phyloP scores from a whole-genome alignment of 306 rosid species.

The Clitoria ternatea region DNA sequence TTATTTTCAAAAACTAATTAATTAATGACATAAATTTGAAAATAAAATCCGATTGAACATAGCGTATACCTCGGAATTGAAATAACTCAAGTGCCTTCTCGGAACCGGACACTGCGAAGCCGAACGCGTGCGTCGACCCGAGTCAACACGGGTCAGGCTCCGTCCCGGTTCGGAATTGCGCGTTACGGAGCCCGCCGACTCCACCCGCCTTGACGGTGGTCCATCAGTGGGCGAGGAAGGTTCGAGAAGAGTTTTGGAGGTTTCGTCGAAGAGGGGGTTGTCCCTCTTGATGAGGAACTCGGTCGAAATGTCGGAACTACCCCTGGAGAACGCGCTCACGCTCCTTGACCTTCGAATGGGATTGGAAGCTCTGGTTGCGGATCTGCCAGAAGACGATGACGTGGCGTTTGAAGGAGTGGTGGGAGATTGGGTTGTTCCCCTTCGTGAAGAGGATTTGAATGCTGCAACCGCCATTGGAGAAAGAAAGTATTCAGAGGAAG shows the following conservation, averaged over 20 bases:
- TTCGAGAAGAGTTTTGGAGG: neutral
- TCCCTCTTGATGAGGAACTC: conserved; percentile 79
- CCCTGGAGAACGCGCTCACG: conserved; percentile 68
- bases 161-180: conserved; percentile 18
- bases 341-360: conserved; percentile 75
- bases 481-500: neutral
- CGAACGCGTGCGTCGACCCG: conserved; percentile 56
- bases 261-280: conserved; percentile 66
- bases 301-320: conserved; percentile 25
- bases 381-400: conserved; percentile 17
- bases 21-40: too few species aligned
- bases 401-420: conserved; percentile 1
- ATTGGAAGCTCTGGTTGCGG: conserved; percentile 36
- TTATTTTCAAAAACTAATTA: too few species aligned
- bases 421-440: conserved; percentile 35
- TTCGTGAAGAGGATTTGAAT: conserved; percentile 80
- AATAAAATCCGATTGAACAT: neutral
- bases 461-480: conserved; percentile 65
- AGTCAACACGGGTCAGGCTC: conserved; percentile 41
- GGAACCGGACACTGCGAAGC: conserved; percentile 57
- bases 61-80: conserved; percentile 56
- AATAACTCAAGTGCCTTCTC: conserved; percentile 28
- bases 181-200: conserved; percentile 3
- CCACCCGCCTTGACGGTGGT: too few species aligned
- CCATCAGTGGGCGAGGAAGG: conserved; percentile 13